These are phyloP conservation scores for Fraxinus velutina DNA, from an alignment of 305 asterid species.

Conservation along the genomic window DNA sequence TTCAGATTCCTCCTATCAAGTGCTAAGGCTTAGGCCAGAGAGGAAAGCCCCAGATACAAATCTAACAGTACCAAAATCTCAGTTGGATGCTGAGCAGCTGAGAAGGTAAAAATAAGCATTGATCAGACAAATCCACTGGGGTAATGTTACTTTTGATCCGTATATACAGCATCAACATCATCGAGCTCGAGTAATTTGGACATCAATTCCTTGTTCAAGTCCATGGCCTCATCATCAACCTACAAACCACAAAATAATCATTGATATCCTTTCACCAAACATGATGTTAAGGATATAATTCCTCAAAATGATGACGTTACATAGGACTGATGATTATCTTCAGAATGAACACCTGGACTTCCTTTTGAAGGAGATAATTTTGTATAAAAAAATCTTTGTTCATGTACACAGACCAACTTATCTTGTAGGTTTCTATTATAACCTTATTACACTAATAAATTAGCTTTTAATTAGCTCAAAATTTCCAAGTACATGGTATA, in stretches of 20 bases:
- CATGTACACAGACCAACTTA: background rate
- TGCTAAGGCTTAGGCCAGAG: background rate
- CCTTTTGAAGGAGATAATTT: background rate
- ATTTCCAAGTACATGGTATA: background rate
- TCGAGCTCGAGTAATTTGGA: slow-evolving; percentile 89
- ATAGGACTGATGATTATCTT: background rate
- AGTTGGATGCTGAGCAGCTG: slow-evolving; percentile 21
- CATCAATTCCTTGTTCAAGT: slow-evolving; percentile 74
- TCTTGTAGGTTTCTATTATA: background rate
- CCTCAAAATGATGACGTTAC: background rate
- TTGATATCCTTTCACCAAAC: background rate
- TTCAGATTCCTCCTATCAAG: slow-evolving; percentile 6
- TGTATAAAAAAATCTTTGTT: background rate
- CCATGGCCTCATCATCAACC: slow-evolving; percentile 97
- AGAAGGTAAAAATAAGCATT: background rate
- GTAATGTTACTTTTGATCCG: slow-evolving; percentile 61
- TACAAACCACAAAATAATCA: slow-evolving; percentile 25
- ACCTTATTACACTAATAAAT: background rate
- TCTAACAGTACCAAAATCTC: slow-evolving; percentile 18
- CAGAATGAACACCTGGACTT: slow-evolving; percentile 5
- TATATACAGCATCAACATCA: slow-evolving; percentile 88
- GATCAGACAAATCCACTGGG: background rate
- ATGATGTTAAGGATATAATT: background rate
- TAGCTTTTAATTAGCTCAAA: background rate
- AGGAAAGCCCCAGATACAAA: slow-evolving; percentile 11